Conservation (phyloP, 352 stramenopile species). For the Phytopythium chamaehyphon region DNA sequence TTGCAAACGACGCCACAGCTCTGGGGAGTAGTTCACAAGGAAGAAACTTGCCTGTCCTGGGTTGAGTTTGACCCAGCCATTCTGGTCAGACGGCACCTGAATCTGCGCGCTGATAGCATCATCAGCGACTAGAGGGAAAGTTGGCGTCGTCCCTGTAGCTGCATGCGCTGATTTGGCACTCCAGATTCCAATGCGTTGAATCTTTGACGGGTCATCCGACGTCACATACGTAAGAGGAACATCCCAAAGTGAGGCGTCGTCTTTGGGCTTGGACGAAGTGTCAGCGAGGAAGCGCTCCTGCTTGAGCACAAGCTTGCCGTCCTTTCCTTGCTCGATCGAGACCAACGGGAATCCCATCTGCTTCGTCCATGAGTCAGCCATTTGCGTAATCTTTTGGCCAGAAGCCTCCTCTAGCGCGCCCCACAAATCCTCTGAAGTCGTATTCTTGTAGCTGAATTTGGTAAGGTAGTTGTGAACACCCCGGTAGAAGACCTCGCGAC, state of each 20-base stretch:
- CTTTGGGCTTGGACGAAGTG: constrained; percentile 52
- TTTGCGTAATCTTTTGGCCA: constrained; percentile 86
- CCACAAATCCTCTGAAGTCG: constrained; percentile 95
- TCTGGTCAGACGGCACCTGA: constrained; percentile 29
- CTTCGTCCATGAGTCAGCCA: constrained; percentile 94
- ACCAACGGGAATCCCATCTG: constrained; percentile 94
- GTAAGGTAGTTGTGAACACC: constrained; percentile 94
- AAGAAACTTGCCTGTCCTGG: constrained; percentile 93
- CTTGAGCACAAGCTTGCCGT: constrained; percentile 68
- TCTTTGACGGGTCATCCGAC: constrained; percentile 28
- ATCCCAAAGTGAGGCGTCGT: constrained; percentile 76
- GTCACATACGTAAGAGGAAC: constrained; percentile 80
- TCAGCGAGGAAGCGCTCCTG: constrained; percentile 95
- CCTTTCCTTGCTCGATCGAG: constrained; percentile 59
- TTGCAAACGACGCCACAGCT: constrained; percentile 83
- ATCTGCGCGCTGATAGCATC: constrained; percentile 86
- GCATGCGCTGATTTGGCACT: constrained; percentile 31
- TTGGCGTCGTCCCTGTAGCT: constrained; percentile 11
- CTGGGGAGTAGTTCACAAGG: constrained; percentile 90
- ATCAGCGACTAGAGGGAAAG: constrained; percentile 47
- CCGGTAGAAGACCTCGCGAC: constrained; percentile 60
- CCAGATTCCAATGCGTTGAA: constrained; percentile 71
- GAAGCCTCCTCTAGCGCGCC: constrained; percentile 88
- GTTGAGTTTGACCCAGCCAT: constrained; percentile 95
- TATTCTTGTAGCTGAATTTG: constrained; percentile 94